These are phyloP conservation scores for Aechmea fasciata DNA, from an alignment of 176 grass and related monocot genomes.

Conservation along the genomic window DNA sequence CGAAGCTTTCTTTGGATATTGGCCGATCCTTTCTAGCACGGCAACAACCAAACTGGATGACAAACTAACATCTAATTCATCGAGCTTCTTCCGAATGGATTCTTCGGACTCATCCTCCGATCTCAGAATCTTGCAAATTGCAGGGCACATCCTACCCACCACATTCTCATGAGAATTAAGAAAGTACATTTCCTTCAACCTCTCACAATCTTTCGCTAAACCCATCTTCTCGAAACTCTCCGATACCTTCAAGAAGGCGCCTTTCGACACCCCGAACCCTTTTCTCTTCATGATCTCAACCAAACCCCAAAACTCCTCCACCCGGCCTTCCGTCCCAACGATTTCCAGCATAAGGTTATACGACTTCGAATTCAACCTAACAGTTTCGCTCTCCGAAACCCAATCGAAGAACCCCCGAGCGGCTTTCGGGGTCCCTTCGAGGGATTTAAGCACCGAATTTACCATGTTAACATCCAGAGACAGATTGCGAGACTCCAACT, in stretches of 20 bases:
- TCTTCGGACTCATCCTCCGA: slow-evolving; percentile 28
- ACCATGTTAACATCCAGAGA: not conserved
- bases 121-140: slow-evolving; percentile 41
- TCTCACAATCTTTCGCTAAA: slow-evolving; percentile 36
- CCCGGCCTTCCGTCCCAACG: slow-evolving; percentile 35
- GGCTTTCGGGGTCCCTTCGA: slow-evolving; percentile 31
- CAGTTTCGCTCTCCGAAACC: slow-evolving; percentile 22
- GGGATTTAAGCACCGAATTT: slow-evolving; percentile 27
- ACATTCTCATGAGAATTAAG: slow-evolving; percentile 31
- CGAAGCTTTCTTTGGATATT: slow-evolving; percentile 35
- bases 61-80: slow-evolving; percentile 23
- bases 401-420: slow-evolving; percentile 50
- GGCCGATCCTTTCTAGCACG: slow-evolving; percentile 41
- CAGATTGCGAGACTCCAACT: not conserved
- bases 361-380: slow-evolving; percentile 36
- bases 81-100: slow-evolving; percentile 22
- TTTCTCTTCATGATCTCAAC: slow-evolving; percentile 45
- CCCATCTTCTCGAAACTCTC: slow-evolving; percentile 39
- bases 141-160: slow-evolving; percentile 12
- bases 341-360: slow-evolving; percentile 67
- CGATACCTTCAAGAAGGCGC: slow-evolving; percentile 38
- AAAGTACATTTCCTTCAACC: slow-evolving; percentile 39
- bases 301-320: slow-evolving; percentile 47
- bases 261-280: slow-evolving; percentile 54
- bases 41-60: slow-evolving; percentile 38